Conservation (phyloP, 1,139 yeast species). For the Debaryomyces nepalensis region DNA sequence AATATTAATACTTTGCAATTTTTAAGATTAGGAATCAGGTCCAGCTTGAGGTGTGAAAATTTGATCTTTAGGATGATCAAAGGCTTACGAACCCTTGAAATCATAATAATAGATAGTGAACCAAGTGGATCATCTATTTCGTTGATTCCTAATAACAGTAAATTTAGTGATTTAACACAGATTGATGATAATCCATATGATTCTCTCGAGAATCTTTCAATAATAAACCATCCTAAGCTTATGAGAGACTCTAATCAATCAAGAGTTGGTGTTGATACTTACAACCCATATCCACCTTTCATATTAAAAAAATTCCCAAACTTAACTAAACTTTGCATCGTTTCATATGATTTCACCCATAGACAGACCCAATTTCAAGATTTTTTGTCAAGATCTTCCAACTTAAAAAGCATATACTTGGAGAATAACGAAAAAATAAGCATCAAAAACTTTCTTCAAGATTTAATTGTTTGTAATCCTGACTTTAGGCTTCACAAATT, state of each 20-base stretch:
- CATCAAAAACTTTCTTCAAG: slow-evolving; percentile 33
- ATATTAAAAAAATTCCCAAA: slow-evolving; percentile 26
- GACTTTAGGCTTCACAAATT: slow-evolving; percentile 31
- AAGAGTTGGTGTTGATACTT: slow-evolving; percentile 25
- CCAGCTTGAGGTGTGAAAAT: slow-evolving; percentile 29
- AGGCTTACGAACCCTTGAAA: slow-evolving; percentile 29
- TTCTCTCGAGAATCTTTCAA: slow-evolving; percentile 24
- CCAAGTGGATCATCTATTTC: slow-evolving; percentile 23
- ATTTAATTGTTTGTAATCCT: slow-evolving; percentile 37
- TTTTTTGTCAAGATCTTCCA: slow-evolving; percentile 27
- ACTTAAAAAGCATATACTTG: slow-evolving; percentile 30
- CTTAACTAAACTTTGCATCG: slow-evolving; percentile 32
- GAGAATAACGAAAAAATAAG: slow-evolving; percentile 41
- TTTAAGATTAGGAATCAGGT: slow-evolving; percentile 34
- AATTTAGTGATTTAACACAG: slow-evolving; percentile 19
- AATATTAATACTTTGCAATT: slow-evolving; percentile 26
- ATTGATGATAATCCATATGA: slow-evolving; percentile 11
- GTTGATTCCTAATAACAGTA: slow-evolving; percentile 28
- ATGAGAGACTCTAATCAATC: slow-evolving; percentile 16
- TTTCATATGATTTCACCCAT: slow-evolving; percentile 37
- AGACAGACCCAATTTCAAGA: slow-evolving; percentile 34
- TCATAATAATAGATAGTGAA: slow-evolving; percentile 22
- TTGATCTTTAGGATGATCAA: slow-evolving; percentile 34
- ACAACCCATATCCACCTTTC: slow-evolving; percentile 33
- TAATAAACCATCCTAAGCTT: slow-evolving; percentile 36